A percentile compares a stretch with the other conserved stretches of the same genome.
These are phyloP conservation scores for Penicillium sp. DNA, from an alignment of 2,329 filamentous ascomycete species.

Conservation along the genomic window DNA sequence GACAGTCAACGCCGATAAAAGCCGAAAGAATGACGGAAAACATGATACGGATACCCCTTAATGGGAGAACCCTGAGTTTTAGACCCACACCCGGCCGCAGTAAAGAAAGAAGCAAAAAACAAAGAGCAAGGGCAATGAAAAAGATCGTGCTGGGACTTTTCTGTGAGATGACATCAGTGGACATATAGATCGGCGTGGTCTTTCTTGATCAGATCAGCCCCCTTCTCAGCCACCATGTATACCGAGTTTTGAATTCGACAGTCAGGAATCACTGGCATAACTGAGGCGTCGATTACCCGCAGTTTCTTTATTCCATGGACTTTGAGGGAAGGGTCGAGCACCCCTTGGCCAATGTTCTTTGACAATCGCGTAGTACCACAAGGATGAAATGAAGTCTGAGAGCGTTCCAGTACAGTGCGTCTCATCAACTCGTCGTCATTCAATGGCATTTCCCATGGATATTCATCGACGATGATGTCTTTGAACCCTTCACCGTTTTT, in stretches of 20 bases:
- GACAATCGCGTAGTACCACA: constrained; percentile 58
- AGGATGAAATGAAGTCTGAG: constrained; percentile 55
- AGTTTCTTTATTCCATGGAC: constrained; percentile 58
- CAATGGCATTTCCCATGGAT: constrained; percentile 63
- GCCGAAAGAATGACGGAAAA: too few relatives aligned
- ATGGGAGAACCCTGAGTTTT: too few relatives aligned
- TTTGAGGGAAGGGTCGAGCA: constrained; percentile 53
- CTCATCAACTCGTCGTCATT: constrained; percentile 59
- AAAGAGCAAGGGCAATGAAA: background rate
- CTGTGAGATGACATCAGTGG: background rate
- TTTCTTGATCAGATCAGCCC: constrained; percentile 10
- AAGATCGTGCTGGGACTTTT: background rate
- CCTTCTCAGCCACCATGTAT: constrained; percentile 61
- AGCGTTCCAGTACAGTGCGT: constrained; percentile 58
- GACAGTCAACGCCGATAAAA: too few relatives aligned
- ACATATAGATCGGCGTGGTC: background rate
- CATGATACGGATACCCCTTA: too few relatives aligned
- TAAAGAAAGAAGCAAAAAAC: background rate
- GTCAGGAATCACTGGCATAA: constrained; percentile 58
- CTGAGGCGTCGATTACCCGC: constrained; percentile 57
- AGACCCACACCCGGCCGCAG: background rate
- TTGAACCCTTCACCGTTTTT: constrained; percentile 57
- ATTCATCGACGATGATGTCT: constrained; percentile 44
- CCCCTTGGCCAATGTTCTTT: constrained; percentile 54
- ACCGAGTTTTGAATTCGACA: constrained; percentile 62